Evolutionary conservation across 768 basidiomycete genomes (phyloP).

Genomic region (Neoboletus magnificus): DNA sequence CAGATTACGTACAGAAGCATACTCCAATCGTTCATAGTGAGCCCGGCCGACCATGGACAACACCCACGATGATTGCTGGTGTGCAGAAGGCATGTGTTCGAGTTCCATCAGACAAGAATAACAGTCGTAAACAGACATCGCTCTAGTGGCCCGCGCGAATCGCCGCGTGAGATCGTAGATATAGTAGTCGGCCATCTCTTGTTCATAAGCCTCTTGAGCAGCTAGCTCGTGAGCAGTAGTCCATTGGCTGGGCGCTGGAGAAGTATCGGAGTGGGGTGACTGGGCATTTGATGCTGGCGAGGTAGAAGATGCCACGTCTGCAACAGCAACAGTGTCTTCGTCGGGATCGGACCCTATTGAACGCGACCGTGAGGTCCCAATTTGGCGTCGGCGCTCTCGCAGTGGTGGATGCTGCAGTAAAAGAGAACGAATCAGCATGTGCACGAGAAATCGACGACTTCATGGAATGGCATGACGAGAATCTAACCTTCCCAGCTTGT

Average conservation of each 20-base stretch:
- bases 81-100: slow-evolving; percentile 66
- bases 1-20: slow-evolving; percentile 67
- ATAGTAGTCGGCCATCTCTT: slow-evolving; percentile 75
- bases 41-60: slow-evolving; percentile 82
- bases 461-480: neutral
- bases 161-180: slow-evolving; percentile 76
- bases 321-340: slow-evolving; percentile 49
- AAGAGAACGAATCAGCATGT: slow-evolving; percentile 17
- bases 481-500: slow-evolving; percentile 53
- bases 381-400: slow-evolving; percentile 60
- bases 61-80: slow-evolving; percentile 75
- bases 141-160: slow-evolving; percentile 78
- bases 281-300: slow-evolving; percentile 57
- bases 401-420: slow-evolving; percentile 30
- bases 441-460: neutral
- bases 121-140: slow-evolving; percentile 74
- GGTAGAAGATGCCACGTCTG: slow-evolving; percentile 55
- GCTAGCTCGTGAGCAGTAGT: slow-evolving; percentile 65
- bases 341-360: slow-evolving; percentile 72
- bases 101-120: slow-evolving; percentile 71
- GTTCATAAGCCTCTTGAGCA: slow-evolving; percentile 68
- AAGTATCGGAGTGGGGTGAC: slow-evolving; percentile 63
- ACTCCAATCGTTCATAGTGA: slow-evolving; percentile 88
- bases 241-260: slow-evolving; percentile 60
- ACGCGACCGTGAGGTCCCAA: slow-evolving; percentile 51